These are phyloP conservation scores for Raffaelea albimanens DNA, from an alignment of 2,329 filamentous ascomycete species.

Conservation along the genomic window DNA sequence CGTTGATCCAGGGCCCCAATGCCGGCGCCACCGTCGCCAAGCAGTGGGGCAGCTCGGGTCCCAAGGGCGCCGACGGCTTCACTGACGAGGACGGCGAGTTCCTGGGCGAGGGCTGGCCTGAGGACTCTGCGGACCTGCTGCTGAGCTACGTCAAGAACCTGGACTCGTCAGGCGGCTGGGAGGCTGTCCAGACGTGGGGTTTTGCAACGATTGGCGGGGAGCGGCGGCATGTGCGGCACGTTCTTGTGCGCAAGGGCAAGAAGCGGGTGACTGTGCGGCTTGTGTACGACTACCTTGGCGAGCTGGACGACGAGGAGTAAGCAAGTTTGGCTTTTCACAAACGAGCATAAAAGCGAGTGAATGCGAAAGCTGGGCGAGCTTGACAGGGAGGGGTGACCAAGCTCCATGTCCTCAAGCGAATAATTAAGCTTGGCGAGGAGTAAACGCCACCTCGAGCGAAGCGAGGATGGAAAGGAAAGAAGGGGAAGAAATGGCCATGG, in stretches of 20 bases:
- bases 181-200: constrained; percentile 50
- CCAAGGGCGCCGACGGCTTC: too few relatives aligned
- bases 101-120: constrained; percentile 40
- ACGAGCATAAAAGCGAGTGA: constrained; percentile 2
- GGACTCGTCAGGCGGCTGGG: constrained; percentile 38
- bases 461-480: background rate
- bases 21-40: constrained; percentile 39
- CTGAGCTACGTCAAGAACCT: constrained; percentile 51
- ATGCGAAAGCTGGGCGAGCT: constrained; percentile 2
- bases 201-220: constrained; percentile 44
- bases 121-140: constrained; percentile 54
- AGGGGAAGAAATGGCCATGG: too few relatives aligned
- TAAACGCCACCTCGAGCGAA: too few relatives aligned
- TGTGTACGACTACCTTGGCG: constrained; percentile 42
- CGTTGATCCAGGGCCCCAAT: constrained; percentile 27
- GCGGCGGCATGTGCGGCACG: constrained; percentile 42
- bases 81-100: constrained; percentile 16
- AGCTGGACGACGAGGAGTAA: constrained; percentile 7
- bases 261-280: constrained; percentile 39
- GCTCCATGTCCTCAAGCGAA: too few relatives aligned
- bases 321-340: too few relatives aligned
- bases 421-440: too few relatives aligned
- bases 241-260: constrained; percentile 40
- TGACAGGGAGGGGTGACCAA: constrained; percentile 5
- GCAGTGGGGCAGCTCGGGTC: constrained; percentile 31